These are phyloP conservation scores for Westerdykella ornata DNA, from an alignment of 2,329 filamentous ascomycete genomes.

Conservation along the genomic window DNA sequence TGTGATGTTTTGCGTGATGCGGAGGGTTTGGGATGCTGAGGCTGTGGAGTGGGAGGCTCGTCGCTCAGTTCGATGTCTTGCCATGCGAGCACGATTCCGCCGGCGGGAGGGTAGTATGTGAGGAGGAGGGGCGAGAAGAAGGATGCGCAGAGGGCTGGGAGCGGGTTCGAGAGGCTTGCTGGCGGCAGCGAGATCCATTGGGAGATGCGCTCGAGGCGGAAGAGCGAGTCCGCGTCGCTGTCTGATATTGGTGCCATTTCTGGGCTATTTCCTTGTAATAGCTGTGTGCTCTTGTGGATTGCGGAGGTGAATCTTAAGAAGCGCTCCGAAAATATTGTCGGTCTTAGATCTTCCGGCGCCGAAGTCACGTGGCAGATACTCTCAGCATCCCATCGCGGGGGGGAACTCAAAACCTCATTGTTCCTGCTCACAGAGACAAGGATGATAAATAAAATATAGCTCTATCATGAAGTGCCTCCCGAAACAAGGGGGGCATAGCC, in stretches of 20 bases:
- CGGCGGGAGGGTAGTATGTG: slow-evolving; percentile 65
- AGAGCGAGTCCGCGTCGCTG: slow-evolving; percentile 41
- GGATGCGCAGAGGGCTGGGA: slow-evolving; percentile 65
- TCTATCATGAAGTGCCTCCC: too few relatives aligned
- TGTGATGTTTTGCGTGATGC: background rate
- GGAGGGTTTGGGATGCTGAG: slow-evolving; percentile 10
- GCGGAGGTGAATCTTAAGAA: slow-evolving; percentile 13
- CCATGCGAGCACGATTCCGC: slow-evolving; percentile 70
- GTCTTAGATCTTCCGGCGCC: too few relatives aligned
- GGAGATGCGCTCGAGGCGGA: slow-evolving; percentile 71
- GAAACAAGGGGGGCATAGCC: too few relatives aligned
- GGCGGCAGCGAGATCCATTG: slow-evolving; percentile 73
- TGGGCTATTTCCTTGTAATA: background rate
- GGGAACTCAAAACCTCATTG: too few relatives aligned
- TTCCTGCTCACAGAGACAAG: too few relatives aligned
- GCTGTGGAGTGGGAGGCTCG: slow-evolving; percentile 39
- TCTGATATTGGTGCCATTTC: slow-evolving; percentile 23
- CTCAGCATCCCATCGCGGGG: too few relatives aligned
- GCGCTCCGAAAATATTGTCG: too few relatives aligned
- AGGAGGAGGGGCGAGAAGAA: slow-evolving; percentile 69
- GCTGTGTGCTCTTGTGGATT: slow-evolving; percentile 5
- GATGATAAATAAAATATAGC: too few relatives aligned
- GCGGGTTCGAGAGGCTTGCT: slow-evolving; percentile 59
- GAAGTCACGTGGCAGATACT: too few relatives aligned
- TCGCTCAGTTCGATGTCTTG: slow-evolving; percentile 61